phyloP scores from a whole-genome alignment of 2,329 filamentous ascomycete genomes.

The Fusarium veterinarium region DNA sequence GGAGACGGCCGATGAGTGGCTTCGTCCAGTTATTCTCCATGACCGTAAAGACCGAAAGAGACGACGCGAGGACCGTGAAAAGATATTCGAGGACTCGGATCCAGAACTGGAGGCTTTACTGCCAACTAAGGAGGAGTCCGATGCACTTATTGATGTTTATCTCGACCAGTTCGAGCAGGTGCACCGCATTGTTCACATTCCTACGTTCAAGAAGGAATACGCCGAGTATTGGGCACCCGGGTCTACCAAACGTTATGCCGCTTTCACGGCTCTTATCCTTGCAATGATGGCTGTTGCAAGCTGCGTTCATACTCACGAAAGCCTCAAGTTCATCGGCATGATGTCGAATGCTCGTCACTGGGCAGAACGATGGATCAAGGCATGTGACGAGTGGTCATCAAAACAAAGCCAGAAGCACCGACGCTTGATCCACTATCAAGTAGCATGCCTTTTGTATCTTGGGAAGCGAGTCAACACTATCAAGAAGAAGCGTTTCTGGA shows the following conservation, averaged over 20 bases:
- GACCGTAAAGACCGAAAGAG: slow-evolving; percentile 66
- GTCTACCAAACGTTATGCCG: slow-evolving; percentile 57
- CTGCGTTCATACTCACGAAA: slow-evolving; percentile 64
- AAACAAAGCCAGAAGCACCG: slow-evolving; percentile 71
- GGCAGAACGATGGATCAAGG: slow-evolving; percentile 67
- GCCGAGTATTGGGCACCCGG: slow-evolving; percentile 64
- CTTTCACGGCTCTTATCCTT: slow-evolving; percentile 69
- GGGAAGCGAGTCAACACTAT: slow-evolving; percentile 71
- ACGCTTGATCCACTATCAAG: slow-evolving; percentile 69
- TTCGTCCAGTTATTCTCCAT: slow-evolving; percentile 67
- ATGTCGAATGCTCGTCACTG: slow-evolving; percentile 66
- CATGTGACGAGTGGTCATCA: slow-evolving; percentile 65
- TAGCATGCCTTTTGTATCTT: slow-evolving; percentile 69
- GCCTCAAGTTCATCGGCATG: slow-evolving; percentile 67
- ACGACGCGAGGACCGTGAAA: slow-evolving; percentile 64
- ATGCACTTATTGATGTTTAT: slow-evolving; percentile 62
- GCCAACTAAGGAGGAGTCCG: slow-evolving; percentile 60
- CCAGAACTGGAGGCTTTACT: slow-evolving; percentile 62
- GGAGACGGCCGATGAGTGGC: slow-evolving; percentile 71
- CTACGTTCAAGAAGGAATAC: slow-evolving; percentile 68
- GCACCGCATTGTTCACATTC: slow-evolving; percentile 69
- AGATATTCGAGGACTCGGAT: slow-evolving; percentile 60
- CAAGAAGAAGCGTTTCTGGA: slow-evolving; percentile 75
- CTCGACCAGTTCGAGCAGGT: slow-evolving; percentile 67
- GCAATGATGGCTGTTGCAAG: slow-evolving; percentile 70